Conservation (phyloP, 768 basidiomycete species). For the Suillus discolor region DNA sequence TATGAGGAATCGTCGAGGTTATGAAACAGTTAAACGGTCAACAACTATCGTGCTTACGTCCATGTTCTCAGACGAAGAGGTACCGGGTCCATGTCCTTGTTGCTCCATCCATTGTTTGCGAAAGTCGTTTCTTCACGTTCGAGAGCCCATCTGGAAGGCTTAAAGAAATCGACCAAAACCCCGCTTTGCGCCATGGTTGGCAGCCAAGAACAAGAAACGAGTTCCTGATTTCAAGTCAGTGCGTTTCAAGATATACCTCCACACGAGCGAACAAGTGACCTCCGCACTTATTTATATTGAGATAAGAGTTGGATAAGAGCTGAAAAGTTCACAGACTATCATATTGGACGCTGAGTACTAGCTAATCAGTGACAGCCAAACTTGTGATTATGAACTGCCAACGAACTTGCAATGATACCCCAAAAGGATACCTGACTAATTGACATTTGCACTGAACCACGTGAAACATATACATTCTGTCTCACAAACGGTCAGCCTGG, state of each 20-base stretch:
- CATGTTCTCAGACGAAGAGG: slow-evolving; percentile 64
- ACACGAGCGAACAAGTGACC: not conserved
- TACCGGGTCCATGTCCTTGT: slow-evolving; percentile 80
- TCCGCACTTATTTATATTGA: slow-evolving; percentile 7
- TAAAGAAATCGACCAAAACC: slow-evolving; percentile 27
- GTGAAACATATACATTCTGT: not conserved
- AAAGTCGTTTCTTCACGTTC: slow-evolving; percentile 55
- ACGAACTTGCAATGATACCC: not conserved
- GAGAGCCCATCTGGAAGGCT: slow-evolving; percentile 49
- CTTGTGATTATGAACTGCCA: too few species aligned
- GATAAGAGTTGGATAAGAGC: slow-evolving; percentile 5
- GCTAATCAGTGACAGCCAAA: too few species aligned
- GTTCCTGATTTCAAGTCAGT: not conserved
- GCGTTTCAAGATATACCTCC: not conserved
- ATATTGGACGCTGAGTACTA: too few species aligned
- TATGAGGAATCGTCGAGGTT: slow-evolving; percentile 11
- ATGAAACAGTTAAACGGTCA: not conserved
- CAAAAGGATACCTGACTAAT: not conserved
- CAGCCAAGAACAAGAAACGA: not conserved
- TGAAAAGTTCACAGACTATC: slow-evolving; percentile 1
- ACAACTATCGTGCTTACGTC: slow-evolving; percentile 35
- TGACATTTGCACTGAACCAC: not conserved
- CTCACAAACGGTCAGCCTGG: slow-evolving; percentile 4
- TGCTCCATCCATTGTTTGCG: slow-evolving; percentile 59
- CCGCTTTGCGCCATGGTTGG: not conserved